Evolutionary conservation across 2,329 filamentous ascomycete genomes (phyloP).

Genomic region (Ascochyta lentis): DNA sequence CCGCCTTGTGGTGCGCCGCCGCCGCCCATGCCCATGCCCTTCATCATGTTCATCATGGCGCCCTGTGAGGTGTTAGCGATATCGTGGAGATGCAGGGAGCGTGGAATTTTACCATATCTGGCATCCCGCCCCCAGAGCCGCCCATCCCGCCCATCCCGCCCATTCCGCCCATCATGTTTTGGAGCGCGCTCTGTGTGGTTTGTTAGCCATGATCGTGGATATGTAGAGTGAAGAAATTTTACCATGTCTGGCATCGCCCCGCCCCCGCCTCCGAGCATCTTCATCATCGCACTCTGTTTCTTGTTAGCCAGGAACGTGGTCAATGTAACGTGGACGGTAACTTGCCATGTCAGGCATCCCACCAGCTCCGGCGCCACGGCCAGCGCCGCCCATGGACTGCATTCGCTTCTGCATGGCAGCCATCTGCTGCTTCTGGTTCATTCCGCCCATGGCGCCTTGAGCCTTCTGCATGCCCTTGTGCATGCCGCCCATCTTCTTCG

Average conservation of each 20-base stretch:
- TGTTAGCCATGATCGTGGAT: background rate
- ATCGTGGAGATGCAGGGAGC: background rate
- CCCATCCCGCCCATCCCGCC: slow-evolving; percentile 59
- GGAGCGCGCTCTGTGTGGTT: slow-evolving; percentile 46
- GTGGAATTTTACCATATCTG: slow-evolving; percentile 59
- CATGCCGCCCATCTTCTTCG: slow-evolving; percentile 98
- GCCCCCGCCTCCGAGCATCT: slow-evolving; percentile 80
- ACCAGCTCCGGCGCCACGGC: slow-evolving; percentile 57
- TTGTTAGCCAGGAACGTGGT: background rate
- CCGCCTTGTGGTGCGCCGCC: slow-evolving; percentile 24
- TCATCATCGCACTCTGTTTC: slow-evolving; percentile 71
- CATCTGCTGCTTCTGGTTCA: slow-evolving; percentile 90
- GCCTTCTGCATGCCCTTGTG: slow-evolving; percentile 90
- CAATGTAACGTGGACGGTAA: background rate
- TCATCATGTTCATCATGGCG: slow-evolving; percentile 49
- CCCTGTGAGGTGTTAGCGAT: slow-evolving; percentile 31
- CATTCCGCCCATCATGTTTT: slow-evolving; percentile 65
- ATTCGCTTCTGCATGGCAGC: slow-evolving; percentile 97
- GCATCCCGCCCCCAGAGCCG: slow-evolving; percentile 54
- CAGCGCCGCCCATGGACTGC: slow-evolving; percentile 85
- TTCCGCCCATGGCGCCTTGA: slow-evolving; percentile 87
- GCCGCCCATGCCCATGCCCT: slow-evolving; percentile 37
- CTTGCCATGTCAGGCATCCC: slow-evolving; percentile 77
- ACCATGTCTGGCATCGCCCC: slow-evolving; percentile 69
- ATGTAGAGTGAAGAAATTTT: too few relatives aligned